phyloP scores from a whole-genome alignment of 2,329 filamentous ascomycete genomes.

The Mycosphaerella arachidis region DNA sequence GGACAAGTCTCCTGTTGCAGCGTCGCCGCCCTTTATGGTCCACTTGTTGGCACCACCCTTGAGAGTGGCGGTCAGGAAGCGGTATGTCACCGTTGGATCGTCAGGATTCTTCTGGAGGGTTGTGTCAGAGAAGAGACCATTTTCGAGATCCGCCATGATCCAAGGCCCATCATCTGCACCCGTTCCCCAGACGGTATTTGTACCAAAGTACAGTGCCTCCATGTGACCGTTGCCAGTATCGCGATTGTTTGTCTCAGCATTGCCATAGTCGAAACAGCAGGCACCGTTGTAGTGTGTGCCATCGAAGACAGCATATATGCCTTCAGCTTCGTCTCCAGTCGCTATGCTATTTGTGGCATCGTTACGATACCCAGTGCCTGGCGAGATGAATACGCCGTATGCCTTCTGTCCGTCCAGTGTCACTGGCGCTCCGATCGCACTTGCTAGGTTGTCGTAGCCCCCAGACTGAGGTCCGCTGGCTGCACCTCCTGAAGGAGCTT shows the following conservation, averaged over 20 bases:
- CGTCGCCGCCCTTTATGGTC: conserved; percentile 57
- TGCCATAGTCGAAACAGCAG: conserved; percentile 50
- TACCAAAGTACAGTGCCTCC: conserved; percentile 64
- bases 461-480: conserved; percentile 53
- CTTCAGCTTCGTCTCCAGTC: conserved; percentile 52
- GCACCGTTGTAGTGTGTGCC: conserved; percentile 56
- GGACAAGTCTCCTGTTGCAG: conserved; percentile 50
- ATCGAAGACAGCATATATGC: conserved; percentile 59
- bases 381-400: conserved; percentile 60
- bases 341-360: conserved; percentile 51
- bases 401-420: conserved; percentile 55
- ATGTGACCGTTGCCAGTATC: conserved; percentile 60
- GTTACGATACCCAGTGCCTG: conserved; percentile 61
- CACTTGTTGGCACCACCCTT: conserved; percentile 56
- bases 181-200: conserved; percentile 51
- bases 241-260: conserved; percentile 38
- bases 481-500: conserved; percentile 52
- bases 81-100: conserved; percentile 50
- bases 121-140: conserved; percentile 58
- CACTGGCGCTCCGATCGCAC: conserved; percentile 57
- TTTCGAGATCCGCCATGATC: conserved; percentile 67
- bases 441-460: conserved; percentile 58
- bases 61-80: conserved; percentile 55
- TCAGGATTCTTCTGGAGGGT: conserved; percentile 45
- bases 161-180: conserved; percentile 59